Evolutionary conservation across 345 rosid species (phyloP).

Genomic region (Ailanthus altissimus): DNA sequence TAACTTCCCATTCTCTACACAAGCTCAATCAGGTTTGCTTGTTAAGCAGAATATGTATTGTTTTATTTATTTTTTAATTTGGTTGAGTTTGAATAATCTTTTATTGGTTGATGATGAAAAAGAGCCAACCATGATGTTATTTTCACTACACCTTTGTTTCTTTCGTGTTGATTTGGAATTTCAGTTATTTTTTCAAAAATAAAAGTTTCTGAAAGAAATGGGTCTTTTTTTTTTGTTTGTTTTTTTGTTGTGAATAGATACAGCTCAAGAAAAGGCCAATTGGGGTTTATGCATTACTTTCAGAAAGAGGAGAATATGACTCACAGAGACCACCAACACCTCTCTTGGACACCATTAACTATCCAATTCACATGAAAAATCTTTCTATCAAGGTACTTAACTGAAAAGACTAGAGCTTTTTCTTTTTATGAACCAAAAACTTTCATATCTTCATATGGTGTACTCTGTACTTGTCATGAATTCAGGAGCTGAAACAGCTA

Average conservation of each 20-base stretch:
- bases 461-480: neutral
- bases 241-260: slow-evolving; percentile 32
- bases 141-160: neutral
- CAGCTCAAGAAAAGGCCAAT: slow-evolving; percentile 54
- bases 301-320: slow-evolving; percentile 71
- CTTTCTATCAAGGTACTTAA: slow-evolving; percentile 66
- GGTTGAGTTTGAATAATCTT: neutral
- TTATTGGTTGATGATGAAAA: neutral
- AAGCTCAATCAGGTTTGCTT: slow-evolving; percentile 46
- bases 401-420: neutral
- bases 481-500: slow-evolving; percentile 81
- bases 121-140: slow-evolving; percentile 7
- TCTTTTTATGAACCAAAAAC: neutral
- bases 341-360: slow-evolving; percentile 87
- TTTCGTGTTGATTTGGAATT: slow-evolving; percentile 16
- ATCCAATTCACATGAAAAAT: slow-evolving; percentile 95
- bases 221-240: neutral
- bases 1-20: slow-evolving; percentile 38
- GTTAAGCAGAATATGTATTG: slow-evolving; percentile 11
- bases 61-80: slow-evolving; percentile 15
- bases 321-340: slow-evolving; percentile 86
- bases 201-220: slow-evolving; percentile 22
- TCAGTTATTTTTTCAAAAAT: neutral
- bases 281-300: slow-evolving; percentile 69
- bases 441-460: neutral